Base-by-base conservation (phyloP, 2,329 filamentous ascomycete genomes). In the Pseudogymnoascus sp. region DNA sequence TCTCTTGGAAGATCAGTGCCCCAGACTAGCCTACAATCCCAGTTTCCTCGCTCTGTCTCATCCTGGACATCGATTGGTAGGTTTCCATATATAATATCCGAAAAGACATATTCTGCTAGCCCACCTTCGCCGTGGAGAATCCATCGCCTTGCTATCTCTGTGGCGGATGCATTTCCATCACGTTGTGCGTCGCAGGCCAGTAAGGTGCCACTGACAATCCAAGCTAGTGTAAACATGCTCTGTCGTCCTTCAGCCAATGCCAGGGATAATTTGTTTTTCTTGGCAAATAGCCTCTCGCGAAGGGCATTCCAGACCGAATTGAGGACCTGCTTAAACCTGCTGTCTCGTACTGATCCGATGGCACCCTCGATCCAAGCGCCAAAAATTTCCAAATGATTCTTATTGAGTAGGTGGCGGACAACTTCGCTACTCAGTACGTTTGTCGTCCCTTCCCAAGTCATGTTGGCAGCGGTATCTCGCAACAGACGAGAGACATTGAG, bases 91-190 rank as follows among this genome's bases (percentile, higher is more conserved):
- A 71, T 65, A n/a, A 73, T 61, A 25, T 70, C 68, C 3, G 65
- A 59, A 31, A 70, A 67, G 13, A 68, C 65, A 13, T 68, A 72
- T 29, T 73, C 72, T 15, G 70, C 72, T 6, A 73, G 67, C 12
- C 68, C 70, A 17, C 69, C 67, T 64, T 72, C 68, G 4, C 68
- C 70, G 2, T 68, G 63, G 7, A 73, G 58, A 8, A 74, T 61
- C 75, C 76, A 79, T 41, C 75, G 68, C 21, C 67, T 67, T 4
- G 75, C 73, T 15, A 77, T 69, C 48, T 74, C 74, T 6, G 58
- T 60, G 0, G 73, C 72, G 12, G 74, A 63, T 5, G 60, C 61
- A 66, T 75, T 69, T 0, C 66, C 67, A 62, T 75, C 73, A 13
- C 71, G 67, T 41, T 69, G 65, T 1, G 74, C 74, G 67, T 79